Evolutionary conservation across 352 stramenopile species (phyloP).

Genomic region (Globisporangium parvum): DNA sequence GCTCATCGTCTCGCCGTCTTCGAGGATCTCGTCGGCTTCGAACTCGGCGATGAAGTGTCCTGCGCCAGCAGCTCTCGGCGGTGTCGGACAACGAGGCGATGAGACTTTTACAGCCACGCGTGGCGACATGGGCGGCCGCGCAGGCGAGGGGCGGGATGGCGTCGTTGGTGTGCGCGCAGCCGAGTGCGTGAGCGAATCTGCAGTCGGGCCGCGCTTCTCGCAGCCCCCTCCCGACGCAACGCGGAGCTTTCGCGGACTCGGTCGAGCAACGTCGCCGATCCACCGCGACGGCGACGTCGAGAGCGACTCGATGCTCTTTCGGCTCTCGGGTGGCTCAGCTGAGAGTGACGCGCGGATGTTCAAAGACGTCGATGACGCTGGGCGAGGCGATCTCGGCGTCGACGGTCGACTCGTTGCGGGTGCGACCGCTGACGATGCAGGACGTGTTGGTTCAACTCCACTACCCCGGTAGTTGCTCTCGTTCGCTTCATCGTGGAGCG

Average conservation of each 20-base stretch:
- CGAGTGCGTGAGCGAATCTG: conserved; percentile 5
- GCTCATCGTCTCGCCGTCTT: conserved; percentile 12
- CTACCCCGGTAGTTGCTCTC: background rate
- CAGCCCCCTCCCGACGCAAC: conserved; percentile 2
- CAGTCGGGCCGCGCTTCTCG: conserved; percentile 3
- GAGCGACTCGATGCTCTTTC: background rate
- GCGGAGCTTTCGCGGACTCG: conserved; percentile 28
- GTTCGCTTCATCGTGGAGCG: conserved; percentile 1
- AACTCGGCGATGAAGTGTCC: conserved; percentile 24
- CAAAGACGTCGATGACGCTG: background rate
- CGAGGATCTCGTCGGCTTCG: conserved; percentile 36
- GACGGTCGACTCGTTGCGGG: conserved; percentile 4
- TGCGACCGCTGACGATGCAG: conserved; percentile 1
- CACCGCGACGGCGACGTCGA: background rate
- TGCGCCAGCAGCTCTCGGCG: background rate
- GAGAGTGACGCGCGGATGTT: background rate
- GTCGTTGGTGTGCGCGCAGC: background rate
- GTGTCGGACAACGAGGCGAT: conserved; percentile 1
- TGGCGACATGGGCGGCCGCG: conserved; percentile 6
- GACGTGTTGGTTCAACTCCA: background rate
- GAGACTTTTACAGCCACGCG: conserved; percentile 1
- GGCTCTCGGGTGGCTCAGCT: background rate
- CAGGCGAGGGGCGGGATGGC: background rate
- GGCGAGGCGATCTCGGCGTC: conserved; percentile 19
- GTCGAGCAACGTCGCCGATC: background rate